Evolutionary conservation across 768 basidiomycete species (phyloP), one percentile per base, ranked within the genome.

Genomic region (Lyophyllum shimeji): DNA sequence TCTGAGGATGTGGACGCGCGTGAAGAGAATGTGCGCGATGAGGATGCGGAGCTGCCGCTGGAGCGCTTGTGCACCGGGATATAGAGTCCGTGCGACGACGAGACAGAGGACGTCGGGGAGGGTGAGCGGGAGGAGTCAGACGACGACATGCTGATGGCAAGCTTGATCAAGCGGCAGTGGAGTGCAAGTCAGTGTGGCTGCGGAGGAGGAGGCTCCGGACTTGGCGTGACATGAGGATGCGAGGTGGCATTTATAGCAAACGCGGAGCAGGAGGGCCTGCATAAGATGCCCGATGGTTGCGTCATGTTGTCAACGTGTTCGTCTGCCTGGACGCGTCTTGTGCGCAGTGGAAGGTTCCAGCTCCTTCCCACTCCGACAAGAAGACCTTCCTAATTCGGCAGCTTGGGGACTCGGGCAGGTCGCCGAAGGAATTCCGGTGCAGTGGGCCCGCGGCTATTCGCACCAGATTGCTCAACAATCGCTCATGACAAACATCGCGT

Each of bases 51-150:
- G 45, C 61, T 61, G 55, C 65, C 63, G 18, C 53, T 56, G 31
- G 51, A 46, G 29, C 78, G 73, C 58, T 67, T 73, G 49, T 80
- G 77, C 0, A 79, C 55, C 23, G 79, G 78, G 34, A 79, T 50
- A 52, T 80, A 80, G 27, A 74, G 64, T 20, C 64, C 63, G 17
- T 7, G 17, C 29, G 31, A 60, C 40, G 29, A 66, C 24, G 31
- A n/a, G n/a, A n/a, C 52, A 3, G 64, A 55, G 4, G 67, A 62
- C 7, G 65, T 46, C 7, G 67, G 61, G 0, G 66, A 59, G 27
- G 60, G 23, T 46, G 60, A 54, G 39, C 59, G 59, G 13, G 62
- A 56, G 29, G 62, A 58, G 7, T 11, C 34, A 37, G 34, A 57
- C 24, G 50, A n/a, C n/a, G 68, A 57, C 5, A 68, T 56, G 3